A percentile compares a stretch with the other conserved stretches of the same genome.
These are phyloP conservation scores for Monascus purpureus DNA, from an alignment of 495 filamentous ascomycete genomes.

Conservation along the genomic window DNA sequence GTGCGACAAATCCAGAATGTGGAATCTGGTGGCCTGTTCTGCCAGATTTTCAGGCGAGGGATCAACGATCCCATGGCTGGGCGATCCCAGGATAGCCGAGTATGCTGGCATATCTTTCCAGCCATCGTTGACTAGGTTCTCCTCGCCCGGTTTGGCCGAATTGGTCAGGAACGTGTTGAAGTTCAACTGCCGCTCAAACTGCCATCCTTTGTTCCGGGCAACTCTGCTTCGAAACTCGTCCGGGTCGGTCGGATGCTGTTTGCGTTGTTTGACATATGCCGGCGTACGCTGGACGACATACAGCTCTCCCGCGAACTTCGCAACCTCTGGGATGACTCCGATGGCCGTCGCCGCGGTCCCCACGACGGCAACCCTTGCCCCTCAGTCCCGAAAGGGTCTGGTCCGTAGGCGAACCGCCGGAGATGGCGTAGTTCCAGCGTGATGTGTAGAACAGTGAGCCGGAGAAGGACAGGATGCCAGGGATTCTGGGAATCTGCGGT, in stretches of 20 bases:
- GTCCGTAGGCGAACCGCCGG: background rate
- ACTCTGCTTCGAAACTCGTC: background rate
- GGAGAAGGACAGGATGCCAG: constrained; percentile 5
- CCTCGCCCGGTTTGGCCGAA: constrained; percentile 5
- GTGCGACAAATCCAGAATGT: background rate
- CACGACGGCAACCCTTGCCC: constrained; percentile 29
- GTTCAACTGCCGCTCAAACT: background rate
- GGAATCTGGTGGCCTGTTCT: background rate
- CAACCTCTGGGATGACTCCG: background rate
- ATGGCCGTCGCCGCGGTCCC: constrained; percentile 12
- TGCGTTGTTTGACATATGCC: background rate
- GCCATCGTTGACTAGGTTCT: background rate
- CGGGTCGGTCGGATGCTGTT: background rate
- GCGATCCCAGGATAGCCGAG: background rate
- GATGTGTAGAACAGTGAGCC: constrained; percentile 21
- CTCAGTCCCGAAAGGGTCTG: background rate
- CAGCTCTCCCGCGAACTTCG: background rate
- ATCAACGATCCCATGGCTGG: background rate
- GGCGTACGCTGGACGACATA: background rate
- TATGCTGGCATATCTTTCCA: background rate
- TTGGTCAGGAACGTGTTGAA: background rate
- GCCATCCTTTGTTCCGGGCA: background rate
- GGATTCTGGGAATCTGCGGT: constrained; percentile 13
- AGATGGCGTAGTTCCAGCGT: constrained; percentile 2
- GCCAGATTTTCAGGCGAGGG: background rate